A percentile compares a stretch with the other conserved stretches of the same genome.
Conservation (phyloP, 2,329 filamentous ascomycete species). For the Beauveria asiatica region DNA sequence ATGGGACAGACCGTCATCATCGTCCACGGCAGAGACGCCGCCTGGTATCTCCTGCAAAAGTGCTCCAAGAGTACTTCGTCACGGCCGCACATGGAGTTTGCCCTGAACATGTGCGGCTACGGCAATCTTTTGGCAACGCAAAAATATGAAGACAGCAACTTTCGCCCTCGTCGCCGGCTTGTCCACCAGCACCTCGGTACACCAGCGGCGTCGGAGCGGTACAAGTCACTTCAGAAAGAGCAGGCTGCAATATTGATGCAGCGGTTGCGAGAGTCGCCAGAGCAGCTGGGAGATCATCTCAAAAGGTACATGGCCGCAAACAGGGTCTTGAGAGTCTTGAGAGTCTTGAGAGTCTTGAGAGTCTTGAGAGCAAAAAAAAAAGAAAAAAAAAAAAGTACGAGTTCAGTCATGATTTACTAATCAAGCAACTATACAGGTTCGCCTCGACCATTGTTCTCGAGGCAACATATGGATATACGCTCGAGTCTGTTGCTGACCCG, state of each 20-base stretch:
- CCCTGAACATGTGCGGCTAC: slow-evolving; percentile 21
- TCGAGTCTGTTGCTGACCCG: slow-evolving; percentile 15
- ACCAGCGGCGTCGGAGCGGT: slow-evolving; percentile 15
- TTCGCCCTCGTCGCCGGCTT: slow-evolving; percentile 19
- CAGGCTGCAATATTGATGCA: slow-evolving; percentile 12
- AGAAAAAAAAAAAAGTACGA: no score
- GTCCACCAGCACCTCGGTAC: slow-evolving; percentile 23
- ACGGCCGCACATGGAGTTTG: slow-evolving; percentile 20
- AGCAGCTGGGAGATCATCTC: slow-evolving; percentile 9
- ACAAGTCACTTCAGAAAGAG: slow-evolving; percentile 7
- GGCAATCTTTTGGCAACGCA: slow-evolving; percentile 14
- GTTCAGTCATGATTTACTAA: background rate
- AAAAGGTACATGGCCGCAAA: slow-evolving; percentile 9
- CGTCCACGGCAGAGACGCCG: slow-evolving; percentile 27
- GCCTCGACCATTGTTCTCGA: slow-evolving; percentile 11
- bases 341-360: no score
- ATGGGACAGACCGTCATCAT: slow-evolving; percentile 28
- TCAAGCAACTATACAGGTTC: slow-evolving; percentile 10
- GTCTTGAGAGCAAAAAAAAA: no score
- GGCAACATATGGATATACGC: slow-evolving; percentile 15
- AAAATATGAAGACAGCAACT: slow-evolving; percentile 15
- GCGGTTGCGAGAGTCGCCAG: slow-evolving; percentile 10
- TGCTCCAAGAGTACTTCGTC: slow-evolving; percentile 20
- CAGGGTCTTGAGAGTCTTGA: no score
- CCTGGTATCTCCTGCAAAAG: slow-evolving; percentile 28